Evolutionary conservation across 2,329 filamentous ascomycete species (phyloP).

Genomic region (Botrytis byssoidea): DNA sequence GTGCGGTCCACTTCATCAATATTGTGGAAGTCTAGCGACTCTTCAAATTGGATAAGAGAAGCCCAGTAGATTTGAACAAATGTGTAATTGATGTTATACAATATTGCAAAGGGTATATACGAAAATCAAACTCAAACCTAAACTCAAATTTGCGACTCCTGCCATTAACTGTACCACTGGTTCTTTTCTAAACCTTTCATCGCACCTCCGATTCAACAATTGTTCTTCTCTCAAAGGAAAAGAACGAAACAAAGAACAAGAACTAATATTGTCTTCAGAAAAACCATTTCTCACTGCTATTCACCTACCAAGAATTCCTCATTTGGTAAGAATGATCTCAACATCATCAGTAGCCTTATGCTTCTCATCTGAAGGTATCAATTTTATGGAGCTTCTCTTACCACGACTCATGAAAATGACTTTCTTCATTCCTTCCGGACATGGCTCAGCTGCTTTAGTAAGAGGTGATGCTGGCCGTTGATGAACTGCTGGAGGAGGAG

Average conservation of each 20-base stretch:
- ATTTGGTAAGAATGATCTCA: conserved; percentile 10
- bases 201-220: background rate
- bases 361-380: conserved; percentile 8
- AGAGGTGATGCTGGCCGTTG: background rate
- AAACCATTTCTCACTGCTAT: background rate
- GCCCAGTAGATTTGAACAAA: background rate
- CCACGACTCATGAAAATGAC: conserved; percentile 8
- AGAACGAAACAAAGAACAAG: background rate
- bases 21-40: background rate
- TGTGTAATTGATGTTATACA: background rate
- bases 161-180: background rate
- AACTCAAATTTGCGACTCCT: background rate
- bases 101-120: background rate
- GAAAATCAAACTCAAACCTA: background rate
- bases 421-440: background rate
- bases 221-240: background rate
- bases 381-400: conserved; percentile 14
- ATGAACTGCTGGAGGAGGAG: background rate
- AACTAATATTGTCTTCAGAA: background rate
- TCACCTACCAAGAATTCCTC: background rate
- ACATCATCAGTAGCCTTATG: background rate
- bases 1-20: background rate
- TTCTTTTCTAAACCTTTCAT: background rate
- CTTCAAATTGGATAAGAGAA: background rate
- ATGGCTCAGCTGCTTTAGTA: background rate